A percentile compares a stretch with the other conserved stretches of the same genome.
Evolutionary conservation across 371 early-diverging fungal genomes (phyloP).

Genomic region (Dinochytrium kinnereticum): DNA sequence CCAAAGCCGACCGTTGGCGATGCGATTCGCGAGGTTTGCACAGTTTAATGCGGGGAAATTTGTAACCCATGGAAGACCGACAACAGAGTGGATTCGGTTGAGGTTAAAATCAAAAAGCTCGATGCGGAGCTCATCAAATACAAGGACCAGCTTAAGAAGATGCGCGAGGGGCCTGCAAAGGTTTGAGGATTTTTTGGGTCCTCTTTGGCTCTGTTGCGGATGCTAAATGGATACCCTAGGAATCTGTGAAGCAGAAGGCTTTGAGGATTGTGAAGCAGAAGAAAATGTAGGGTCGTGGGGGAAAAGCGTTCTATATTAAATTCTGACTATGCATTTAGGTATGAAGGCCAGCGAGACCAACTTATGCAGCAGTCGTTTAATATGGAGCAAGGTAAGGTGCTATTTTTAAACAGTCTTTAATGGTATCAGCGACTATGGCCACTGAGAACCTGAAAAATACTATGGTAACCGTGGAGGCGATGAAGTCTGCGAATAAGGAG

Average conservation of each 20-base stretch:
- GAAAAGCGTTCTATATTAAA: neutral
- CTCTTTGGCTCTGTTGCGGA: neutral
- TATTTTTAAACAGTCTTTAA: neutral
- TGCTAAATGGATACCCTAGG: constrained; percentile 52
- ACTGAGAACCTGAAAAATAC: constrained; percentile 95
- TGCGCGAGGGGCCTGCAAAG: constrained; percentile 93
- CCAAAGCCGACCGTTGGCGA: constrained; percentile 76
- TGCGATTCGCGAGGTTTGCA: constrained; percentile 71
- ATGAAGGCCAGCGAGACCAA: constrained; percentile 91
- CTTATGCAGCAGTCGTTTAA: constrained; percentile 94
- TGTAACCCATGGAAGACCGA: constrained; percentile 67
- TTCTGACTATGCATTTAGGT: constrained; percentile 50
- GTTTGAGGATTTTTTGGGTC: constrained; percentile 49
- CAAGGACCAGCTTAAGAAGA: constrained; percentile 89
- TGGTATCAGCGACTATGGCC: constrained; percentile 74
- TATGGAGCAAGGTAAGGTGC: constrained; percentile 82
- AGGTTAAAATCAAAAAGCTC: constrained; percentile 89
- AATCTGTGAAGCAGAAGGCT: constrained; percentile 89
- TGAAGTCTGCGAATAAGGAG: constrained; percentile 91
- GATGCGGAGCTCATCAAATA: constrained; percentile 91
- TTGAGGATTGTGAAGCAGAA: constrained; percentile 89
- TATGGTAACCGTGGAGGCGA: constrained; percentile 90
- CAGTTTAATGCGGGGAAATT: neutral
- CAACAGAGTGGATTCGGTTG: constrained; percentile 80
- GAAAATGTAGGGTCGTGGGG: constrained; percentile 67